Conservation (phyloP, 1,284 basidiomycete genomes). For the Sphagnurus paluster region DNA sequence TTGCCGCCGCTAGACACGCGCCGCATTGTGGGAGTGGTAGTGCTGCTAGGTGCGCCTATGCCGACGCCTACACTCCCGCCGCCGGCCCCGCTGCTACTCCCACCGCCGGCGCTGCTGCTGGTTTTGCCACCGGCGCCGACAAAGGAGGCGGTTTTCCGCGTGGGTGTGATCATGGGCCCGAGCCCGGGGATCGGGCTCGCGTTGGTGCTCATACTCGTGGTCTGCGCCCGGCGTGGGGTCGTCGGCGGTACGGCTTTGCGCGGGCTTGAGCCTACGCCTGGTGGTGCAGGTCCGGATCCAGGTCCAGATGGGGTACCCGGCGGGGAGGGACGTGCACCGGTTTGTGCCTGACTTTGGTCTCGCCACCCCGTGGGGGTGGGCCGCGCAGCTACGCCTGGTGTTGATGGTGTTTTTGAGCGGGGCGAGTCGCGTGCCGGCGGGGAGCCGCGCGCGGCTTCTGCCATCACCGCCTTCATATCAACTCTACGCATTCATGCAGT, state of each 20-base stretch:
- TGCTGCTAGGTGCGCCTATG: no score
- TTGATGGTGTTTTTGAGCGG: conserved; percentile 2
- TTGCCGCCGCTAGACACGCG: conserved; percentile 45
- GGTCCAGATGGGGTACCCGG: conserved; percentile 5
- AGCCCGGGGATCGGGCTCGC: conserved; percentile 30
- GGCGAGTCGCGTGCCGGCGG: no score
- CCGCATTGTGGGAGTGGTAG: no score
- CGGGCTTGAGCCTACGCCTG: background rate
- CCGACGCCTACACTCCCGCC: no score
- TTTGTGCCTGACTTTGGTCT: conserved; percentile 3
- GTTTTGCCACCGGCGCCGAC: no score
- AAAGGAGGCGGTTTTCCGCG: conserved; percentile 41
- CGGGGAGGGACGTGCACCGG: conserved; percentile 6
- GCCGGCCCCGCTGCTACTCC: no score
- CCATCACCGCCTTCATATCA: conserved; percentile 87
- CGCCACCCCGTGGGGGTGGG: conserved; percentile 8
- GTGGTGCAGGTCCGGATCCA: conserved; percentile 2
- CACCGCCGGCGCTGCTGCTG: no score
- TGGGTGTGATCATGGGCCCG: conserved; percentile 63
- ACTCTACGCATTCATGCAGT: conserved; percentile 49
- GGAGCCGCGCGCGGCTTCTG: conserved; percentile 77
- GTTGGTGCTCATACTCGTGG: background rate
- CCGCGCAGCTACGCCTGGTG: conserved; percentile 7
- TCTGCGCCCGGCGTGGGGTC: conserved; percentile 12
- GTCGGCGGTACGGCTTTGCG: conserved; percentile 1